Conservation (phyloP, 768 basidiomycete species). For the Termitomyces sp. region DNA sequence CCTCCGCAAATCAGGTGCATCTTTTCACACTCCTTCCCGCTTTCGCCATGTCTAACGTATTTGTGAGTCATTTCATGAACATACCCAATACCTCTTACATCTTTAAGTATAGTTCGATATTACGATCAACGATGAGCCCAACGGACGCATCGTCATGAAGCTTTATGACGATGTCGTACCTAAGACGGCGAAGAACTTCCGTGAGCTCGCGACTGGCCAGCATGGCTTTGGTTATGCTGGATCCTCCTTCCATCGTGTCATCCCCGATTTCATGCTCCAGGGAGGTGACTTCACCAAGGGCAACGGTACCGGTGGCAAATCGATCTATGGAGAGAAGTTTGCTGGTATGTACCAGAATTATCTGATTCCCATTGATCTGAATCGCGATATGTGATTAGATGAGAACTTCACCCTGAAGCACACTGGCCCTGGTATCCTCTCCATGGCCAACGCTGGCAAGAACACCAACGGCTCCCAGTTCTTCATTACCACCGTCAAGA, state of each 20-base stretch:
- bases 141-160: constrained; percentile 74
- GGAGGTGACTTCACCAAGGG: constrained; percentile 79
- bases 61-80: not conserved
- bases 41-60: not conserved
- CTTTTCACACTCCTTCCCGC: not conserved
- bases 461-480: constrained; percentile 88
- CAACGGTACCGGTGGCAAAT: constrained; percentile 80
- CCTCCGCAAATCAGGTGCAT: not conserved
- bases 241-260: constrained; percentile 74
- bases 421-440: constrained; percentile 59
- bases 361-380: not conserved
- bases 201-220: constrained; percentile 77
- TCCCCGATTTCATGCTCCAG: constrained; percentile 83
- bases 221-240: constrained; percentile 73
- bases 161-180: constrained; percentile 80
- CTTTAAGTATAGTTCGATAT: constrained; percentile 59
- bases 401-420: constrained; percentile 84
- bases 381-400: constrained; percentile 36
- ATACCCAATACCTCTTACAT: not conserved
- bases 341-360: constrained; percentile 34
- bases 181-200: constrained; percentile 78
- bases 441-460: constrained; percentile 77
- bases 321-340: constrained; percentile 71
- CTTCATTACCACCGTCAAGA: constrained; percentile 83
- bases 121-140: constrained; percentile 30